A percentile compares a stretch with the other conserved stretches of the same genome.
phyloP scores from a whole-genome alignment of 176 grass and related monocot genomes.

The Miscanthus lutarioriparius region DNA sequence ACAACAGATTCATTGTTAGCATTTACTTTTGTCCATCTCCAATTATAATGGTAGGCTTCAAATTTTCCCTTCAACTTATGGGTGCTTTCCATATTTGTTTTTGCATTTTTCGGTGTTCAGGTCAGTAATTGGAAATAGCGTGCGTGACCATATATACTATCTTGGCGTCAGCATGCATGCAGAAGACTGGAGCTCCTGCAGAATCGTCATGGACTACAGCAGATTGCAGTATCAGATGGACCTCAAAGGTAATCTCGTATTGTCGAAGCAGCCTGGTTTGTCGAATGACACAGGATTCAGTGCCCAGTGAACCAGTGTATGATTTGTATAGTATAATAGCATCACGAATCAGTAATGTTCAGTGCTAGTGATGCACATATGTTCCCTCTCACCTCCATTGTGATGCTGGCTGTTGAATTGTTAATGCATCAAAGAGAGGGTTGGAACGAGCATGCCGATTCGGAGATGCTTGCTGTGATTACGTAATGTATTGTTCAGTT shows the following conservation, averaged over 20 bases:
- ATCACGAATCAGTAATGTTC: neutral
- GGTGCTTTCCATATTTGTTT: neutral
- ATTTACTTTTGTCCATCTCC: neutral
- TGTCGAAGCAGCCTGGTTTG: conserved; percentile 52
- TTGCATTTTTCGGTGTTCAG: conserved; percentile 30
- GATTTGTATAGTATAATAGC: neutral
- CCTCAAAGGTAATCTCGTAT: conserved; percentile 58
- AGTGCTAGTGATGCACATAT: neutral
- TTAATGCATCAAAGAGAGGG: conserved; percentile 11
- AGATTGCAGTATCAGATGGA: conserved; percentile 68
- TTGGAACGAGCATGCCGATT: neutral
- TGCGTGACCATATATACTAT: conserved; percentile 67
- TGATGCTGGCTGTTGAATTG: neutral
- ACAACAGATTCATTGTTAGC: neutral
- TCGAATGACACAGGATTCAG: conserved; percentile 37
- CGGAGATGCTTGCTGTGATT: conserved; percentile 31
- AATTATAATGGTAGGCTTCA: no score
- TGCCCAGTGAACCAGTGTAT: conserved; percentile 32
- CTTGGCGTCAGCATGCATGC: conserved; percentile 68
- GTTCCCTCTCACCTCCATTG: neutral
- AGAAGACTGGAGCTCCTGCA: conserved; percentile 65
- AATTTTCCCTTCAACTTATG: neutral
- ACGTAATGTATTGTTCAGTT: conserved; percentile 25
- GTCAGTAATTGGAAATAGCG: conserved; percentile 66
- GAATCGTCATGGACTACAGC: conserved; percentile 75